Base-by-base conservation (phyloP, 2,329 filamentous ascomycete genomes). In the Scytalidium lignicola region DNA sequence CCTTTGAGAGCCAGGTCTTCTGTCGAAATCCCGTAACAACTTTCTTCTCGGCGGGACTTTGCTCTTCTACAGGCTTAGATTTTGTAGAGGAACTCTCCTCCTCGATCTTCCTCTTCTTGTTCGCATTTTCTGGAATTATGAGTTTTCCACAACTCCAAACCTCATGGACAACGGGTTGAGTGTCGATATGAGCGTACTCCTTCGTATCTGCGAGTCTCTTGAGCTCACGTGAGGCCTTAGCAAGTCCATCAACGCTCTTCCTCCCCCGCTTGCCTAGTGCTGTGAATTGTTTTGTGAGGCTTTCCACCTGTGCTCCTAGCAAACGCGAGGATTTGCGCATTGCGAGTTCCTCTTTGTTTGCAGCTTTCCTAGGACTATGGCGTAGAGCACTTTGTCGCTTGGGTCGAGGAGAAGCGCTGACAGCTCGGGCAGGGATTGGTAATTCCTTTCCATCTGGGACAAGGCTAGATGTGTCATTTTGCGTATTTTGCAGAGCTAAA, bases 1-100 rank as follows among this genome's bases (percentile, higher is more conserved):
- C 93, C 65, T 90, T 88, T 46, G 77, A 74, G 47, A 95, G 74
- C 79, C 88, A 97, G 37, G 53, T 48, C 42, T 65, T 66, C 13
- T 62, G 54, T 58, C 56, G 44, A 55, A 54, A 46, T 52, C 62
- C 74, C 45, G 63, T 55, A 43, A 72, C 65, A 29, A 57, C 56
- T 44, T 59, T 62, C 28, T 51, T 56, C 21, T 51, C 54, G 8
- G 43, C 39, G 15, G 47, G 40, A 44, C 51, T 53, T 17, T 51
- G 45, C 20, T 52, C 50, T 37, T 54, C 52, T 4, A 45, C 29
- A 12, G 43, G 26, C 15, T 53, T 50, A 5, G 32, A 17, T 37
- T 46, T 53, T 51, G 46, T 50, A 50, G 18, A 47, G 48, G 55
- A 53, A 58, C 65, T 59, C 5, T 68, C 68, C 40, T 71, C 67